phyloP scores from a whole-genome alignment of 2,329 filamentous ascomycete species.

The Cordyceps pruinosa region DNA sequence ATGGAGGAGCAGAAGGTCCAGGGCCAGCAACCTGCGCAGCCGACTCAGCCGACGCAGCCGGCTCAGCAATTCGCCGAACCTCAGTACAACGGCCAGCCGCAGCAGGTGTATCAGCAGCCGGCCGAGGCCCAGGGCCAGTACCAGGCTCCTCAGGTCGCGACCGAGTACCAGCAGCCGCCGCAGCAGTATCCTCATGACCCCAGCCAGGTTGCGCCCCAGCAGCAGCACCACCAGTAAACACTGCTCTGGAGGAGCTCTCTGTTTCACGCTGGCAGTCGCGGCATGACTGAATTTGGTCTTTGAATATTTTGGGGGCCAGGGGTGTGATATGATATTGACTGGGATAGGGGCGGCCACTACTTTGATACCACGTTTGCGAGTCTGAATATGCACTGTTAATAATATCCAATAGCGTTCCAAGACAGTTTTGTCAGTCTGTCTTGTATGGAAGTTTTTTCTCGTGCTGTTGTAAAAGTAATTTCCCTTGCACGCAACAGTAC shows the following conservation, averaged over 20 bases:
- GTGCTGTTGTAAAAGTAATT: neutral
- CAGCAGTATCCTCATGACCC: constrained; percentile 6
- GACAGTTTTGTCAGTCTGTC: neutral
- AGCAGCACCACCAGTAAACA: constrained; percentile 11
- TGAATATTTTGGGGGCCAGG: neutral
- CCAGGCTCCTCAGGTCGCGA: constrained; percentile 1
- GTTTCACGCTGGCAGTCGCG: neutral
- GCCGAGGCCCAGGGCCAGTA: constrained; percentile 5
- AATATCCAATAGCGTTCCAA: neutral
- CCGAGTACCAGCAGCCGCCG: neutral
- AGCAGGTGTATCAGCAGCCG: constrained; percentile 11
- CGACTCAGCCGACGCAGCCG: constrained; percentile 16
- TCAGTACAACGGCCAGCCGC: constrained; percentile 18
- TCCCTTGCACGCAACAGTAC: neutral
- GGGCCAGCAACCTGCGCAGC: constrained; percentile 22
- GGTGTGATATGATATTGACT: neutral
- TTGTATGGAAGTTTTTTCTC: neutral
- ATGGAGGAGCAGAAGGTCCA: constrained; percentile 23
- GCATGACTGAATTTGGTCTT: neutral
- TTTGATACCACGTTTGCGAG: constrained; percentile 11
- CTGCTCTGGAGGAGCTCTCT: neutral
- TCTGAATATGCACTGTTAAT: neutral
- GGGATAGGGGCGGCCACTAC: neutral
- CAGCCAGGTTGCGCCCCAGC: constrained; percentile 17
- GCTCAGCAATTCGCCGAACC: constrained; percentile 16